These are phyloP conservation scores for Aethionema arabicum DNA, from an alignment of 345 rosid genomes.

Conservation along the genomic window DNA sequence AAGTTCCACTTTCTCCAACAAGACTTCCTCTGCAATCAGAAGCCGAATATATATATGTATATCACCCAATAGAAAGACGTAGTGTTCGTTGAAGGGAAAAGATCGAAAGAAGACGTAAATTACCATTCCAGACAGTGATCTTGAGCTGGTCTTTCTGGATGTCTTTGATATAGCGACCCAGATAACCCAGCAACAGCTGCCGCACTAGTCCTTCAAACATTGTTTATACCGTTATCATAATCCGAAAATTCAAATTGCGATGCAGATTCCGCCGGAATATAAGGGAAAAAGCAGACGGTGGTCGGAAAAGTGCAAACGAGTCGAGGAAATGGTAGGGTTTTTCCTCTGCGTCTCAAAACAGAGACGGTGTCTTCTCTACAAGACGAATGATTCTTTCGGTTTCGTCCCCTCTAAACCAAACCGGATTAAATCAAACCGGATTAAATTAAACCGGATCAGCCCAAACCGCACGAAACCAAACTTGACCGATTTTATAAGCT, in stretches of 20 bases:
- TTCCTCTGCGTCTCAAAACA: slow-evolving; percentile 28
- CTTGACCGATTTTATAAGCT: neutral
- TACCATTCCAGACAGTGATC: slow-evolving; percentile 70
- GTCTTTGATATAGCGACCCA: slow-evolving; percentile 82
- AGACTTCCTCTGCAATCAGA: slow-evolving; percentile 50
- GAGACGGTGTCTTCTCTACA: slow-evolving; percentile 14
- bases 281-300: slow-evolving; percentile 19
- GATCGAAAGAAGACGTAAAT: neutral
- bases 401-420: slow-evolving; percentile 1
- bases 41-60: neutral
- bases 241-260: neutral
- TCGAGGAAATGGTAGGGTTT: slow-evolving; percentile 33
- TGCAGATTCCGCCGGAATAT: slow-evolving; percentile 6
- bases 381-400: slow-evolving; percentile 18
- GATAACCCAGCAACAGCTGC: slow-evolving; percentile 63
- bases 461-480: slow-evolving; percentile 20
- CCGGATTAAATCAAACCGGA: slow-evolving; percentile 17
- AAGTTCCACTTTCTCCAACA: slow-evolving; percentile 75
- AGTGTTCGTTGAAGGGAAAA: neutral
- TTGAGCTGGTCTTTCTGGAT: slow-evolving; percentile 76
- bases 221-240: slow-evolving; percentile 7
- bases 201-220: slow-evolving; percentile 80
- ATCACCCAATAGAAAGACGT: slow-evolving; percentile 27
- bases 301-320: slow-evolving; percentile 23
- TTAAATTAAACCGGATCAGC: neutral